Conservation (phyloP, 1,284 basidiomycete genomes). For the Ganoderma boninense region DNA sequence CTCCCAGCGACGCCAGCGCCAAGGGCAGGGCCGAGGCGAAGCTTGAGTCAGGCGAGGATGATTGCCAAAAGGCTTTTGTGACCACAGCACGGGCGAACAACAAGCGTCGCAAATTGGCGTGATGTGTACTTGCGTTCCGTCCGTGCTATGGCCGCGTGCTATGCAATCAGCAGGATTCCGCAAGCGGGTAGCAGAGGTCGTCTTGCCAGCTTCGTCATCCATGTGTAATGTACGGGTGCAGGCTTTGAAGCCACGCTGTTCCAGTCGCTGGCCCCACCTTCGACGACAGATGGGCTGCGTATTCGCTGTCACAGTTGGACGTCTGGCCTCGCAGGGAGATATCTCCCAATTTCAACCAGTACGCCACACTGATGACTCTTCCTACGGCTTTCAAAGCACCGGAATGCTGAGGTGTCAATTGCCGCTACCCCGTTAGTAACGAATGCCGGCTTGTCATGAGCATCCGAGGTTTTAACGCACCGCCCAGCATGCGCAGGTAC, state of each 20-base stretch:
- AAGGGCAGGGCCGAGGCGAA: neutral
- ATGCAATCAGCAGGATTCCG: neutral
- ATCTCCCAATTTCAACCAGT: neutral
- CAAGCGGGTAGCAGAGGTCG: neutral
- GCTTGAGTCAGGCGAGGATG: neutral
- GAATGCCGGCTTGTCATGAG: neutral
- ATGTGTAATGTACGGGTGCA: neutral
- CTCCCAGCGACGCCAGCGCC: neutral
- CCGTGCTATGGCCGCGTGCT: neutral
- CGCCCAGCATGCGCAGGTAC: neutral
- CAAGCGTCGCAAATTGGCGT: neutral
- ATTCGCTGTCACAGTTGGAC: neutral
- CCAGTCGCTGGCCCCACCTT: neutral
- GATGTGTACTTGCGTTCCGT: neutral
- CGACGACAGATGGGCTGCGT: neutral
- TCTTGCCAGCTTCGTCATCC: neutral
- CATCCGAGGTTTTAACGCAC: neutral
- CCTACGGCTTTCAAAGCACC: neutral
- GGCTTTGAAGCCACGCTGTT: neutral
- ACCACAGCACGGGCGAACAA: neutral
- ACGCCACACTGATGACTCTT: neutral
- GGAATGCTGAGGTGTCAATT: neutral
- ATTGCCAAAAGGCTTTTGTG: neutral
- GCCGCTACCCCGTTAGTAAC: neutral
- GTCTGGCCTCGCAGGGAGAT: neutral